Evolutionary conservation across 75 land plant genomes (phyloP).

Genomic region (Sequoia sempervirens): DNA sequence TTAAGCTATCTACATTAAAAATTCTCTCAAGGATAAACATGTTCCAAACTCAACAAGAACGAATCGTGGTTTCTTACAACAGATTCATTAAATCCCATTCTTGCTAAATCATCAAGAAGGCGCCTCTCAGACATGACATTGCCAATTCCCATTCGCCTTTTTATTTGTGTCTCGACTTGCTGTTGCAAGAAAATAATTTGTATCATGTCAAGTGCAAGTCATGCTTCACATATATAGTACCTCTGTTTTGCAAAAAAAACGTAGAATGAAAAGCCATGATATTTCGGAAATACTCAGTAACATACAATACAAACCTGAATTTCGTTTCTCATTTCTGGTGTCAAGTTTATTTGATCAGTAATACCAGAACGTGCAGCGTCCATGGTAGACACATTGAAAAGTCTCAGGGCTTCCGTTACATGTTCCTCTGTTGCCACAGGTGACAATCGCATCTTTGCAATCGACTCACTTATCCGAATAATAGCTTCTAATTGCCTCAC

Average conservation of each 20-base stretch:
- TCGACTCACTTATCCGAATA: constrained; percentile 82
- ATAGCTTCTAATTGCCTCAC: constrained; percentile 98
- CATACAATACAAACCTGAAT: constrained; percentile 62
- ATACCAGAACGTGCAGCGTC: constrained; percentile 96
- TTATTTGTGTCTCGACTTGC: constrained; percentile 96
- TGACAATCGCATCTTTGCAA: constrained; percentile 95
- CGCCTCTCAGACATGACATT: constrained; percentile 91
- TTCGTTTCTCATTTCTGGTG: constrained; percentile 85
- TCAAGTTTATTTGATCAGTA: constrained; percentile 73
- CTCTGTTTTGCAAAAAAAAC: neutral
- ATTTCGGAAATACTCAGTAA: neutral
- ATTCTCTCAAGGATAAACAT: neutral
- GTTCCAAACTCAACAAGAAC: neutral
- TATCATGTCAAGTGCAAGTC: neutral
- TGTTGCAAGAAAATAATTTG: constrained; percentile 21
- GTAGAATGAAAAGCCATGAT: neutral
- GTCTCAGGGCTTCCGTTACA: constrained; percentile 82
- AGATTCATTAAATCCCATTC: constrained; percentile 93
- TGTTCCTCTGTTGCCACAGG: constrained; percentile 82
- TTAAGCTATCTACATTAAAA: neutral
- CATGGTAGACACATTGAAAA: constrained; percentile 87
- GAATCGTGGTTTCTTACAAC: constrained; percentile 41
- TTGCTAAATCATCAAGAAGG: constrained; percentile 74
- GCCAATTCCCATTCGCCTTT: constrained; percentile 94
- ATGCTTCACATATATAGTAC: neutral